Percentiles rank a stretch among this genome's conserved stretches.
Conservation (phyloP, 352 stramenopile genomes). For the Pythium insidiosum region DNA sequence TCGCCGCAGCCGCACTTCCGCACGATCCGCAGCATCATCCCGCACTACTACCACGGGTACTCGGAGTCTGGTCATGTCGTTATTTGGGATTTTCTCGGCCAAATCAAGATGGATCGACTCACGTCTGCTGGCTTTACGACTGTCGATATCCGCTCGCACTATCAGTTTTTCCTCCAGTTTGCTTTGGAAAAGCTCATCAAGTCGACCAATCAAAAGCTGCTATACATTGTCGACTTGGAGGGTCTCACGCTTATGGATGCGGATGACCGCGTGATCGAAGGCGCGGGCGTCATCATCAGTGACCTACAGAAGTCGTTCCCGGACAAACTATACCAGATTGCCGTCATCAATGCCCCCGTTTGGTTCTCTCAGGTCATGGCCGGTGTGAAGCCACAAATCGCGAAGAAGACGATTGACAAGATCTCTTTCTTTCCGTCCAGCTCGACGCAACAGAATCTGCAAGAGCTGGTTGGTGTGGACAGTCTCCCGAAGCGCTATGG, state of each 20-base stretch:
- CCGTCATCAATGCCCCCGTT: constrained; percentile 60
- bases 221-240: constrained; percentile 77
- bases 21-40: constrained; percentile 57
- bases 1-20: constrained; percentile 65
- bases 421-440: constrained; percentile 46
- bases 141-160: constrained; percentile 58
- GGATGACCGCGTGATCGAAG: constrained; percentile 62
- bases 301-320: constrained; percentile 56
- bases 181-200: constrained; percentile 62
- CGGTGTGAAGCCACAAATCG: constrained; percentile 33
- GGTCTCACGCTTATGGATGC: constrained; percentile 61
- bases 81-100: constrained; percentile 71
- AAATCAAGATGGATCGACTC: constrained; percentile 74
- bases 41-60: constrained; percentile 75
- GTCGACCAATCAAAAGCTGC: constrained; percentile 44
- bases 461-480: constrained; percentile 56
- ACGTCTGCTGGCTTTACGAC: constrained; percentile 61
- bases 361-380: constrained; percentile 83
- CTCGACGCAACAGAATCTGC: constrained; percentile 32
- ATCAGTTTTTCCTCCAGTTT: constrained; percentile 73
- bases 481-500: constrained; percentile 66
- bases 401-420: constrained; percentile 61
- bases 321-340: constrained; percentile 45
- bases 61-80: constrained; percentile 56
- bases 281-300: constrained; percentile 38